These are phyloP conservation scores for Epichloe uncinata DNA, from an alignment of 2,329 filamentous ascomycete genomes.

Conservation along the genomic window DNA sequence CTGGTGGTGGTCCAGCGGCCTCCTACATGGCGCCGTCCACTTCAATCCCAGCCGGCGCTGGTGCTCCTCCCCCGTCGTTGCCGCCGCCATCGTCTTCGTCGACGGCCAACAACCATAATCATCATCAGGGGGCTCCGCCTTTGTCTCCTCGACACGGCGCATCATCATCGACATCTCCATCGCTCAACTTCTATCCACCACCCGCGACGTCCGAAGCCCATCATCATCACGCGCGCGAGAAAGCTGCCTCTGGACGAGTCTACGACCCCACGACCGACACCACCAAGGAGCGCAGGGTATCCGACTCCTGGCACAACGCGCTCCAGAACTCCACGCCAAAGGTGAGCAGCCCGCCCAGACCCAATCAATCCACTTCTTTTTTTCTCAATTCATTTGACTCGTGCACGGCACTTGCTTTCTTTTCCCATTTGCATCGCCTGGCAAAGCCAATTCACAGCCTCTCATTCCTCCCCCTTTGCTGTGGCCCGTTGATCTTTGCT, in stretches of 20 bases:
- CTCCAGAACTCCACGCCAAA: slow-evolving; percentile 31
- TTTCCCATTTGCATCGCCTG: slow-evolving; percentile 2
- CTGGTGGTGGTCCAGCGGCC: neutral
- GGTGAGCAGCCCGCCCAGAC: slow-evolving; percentile 24
- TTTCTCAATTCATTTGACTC: slow-evolving; percentile 8
- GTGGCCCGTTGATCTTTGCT: neutral
- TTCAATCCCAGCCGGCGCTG: slow-evolving; percentile 14
- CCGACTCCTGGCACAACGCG: slow-evolving; percentile 35
- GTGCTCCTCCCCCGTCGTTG: slow-evolving; percentile 19
- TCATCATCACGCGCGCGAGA: slow-evolving; percentile 23
- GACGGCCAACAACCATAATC: slow-evolving; percentile 8
- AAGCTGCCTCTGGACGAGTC: slow-evolving; percentile 31
- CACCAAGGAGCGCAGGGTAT: slow-evolving; percentile 31
- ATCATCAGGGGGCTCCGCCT: slow-evolving; percentile 17
- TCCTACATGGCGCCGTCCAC: slow-evolving; percentile 23
- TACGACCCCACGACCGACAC: slow-evolving; percentile 42
- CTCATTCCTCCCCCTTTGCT: neutral
- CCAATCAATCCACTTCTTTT: slow-evolving; percentile 16
- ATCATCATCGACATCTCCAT: slow-evolving; percentile 12
- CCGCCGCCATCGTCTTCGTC: slow-evolving; percentile 15
- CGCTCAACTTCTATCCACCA: slow-evolving; percentile 9
- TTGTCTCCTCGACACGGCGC: slow-evolving; percentile 32
- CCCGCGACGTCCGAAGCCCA: slow-evolving; percentile 6
- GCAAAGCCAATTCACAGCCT: neutral
- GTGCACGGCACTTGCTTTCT: slow-evolving; percentile 8